A percentile compares a stretch with the other conserved stretches of the same genome.
phyloP scores from a whole-genome alignment of 75 land plant species.

The Gnetum montanum region DNA sequence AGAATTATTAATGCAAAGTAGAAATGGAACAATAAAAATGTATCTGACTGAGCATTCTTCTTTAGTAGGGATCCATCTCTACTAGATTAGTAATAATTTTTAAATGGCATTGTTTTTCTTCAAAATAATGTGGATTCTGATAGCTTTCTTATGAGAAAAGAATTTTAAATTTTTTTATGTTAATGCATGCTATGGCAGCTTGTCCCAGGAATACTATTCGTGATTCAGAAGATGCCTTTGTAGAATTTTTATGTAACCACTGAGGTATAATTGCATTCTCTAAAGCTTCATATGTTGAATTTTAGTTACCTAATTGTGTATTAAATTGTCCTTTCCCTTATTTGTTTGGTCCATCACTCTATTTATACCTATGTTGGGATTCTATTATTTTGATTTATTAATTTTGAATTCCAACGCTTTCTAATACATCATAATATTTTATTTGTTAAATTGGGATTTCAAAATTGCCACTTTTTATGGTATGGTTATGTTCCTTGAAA shows the following conservation, averaged over 20 bases:
- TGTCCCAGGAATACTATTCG: conserved; percentile 41
- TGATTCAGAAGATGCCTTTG: too few relatives aligned
- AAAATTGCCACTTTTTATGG: too few relatives aligned
- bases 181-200: conserved; percentile 53
- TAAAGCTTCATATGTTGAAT: background rate
- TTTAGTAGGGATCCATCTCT: background rate
- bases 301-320: background rate
- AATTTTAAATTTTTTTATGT: too few relatives aligned
- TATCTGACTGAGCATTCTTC: background rate
- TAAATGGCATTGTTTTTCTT: background rate
- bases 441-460: too few relatives aligned
- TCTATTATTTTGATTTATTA: background rate
- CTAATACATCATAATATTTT: too few relatives aligned
- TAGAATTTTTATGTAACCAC: conserved; percentile 47
- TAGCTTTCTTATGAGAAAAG: background rate
- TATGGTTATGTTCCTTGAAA: too few relatives aligned
- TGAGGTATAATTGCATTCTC: conserved; percentile 21
- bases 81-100: background rate
- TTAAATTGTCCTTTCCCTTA: background rate
- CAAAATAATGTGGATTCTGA: too few relatives aligned
- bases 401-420: background rate
- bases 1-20: background rate
- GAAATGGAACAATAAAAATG: background rate
- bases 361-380: too few relatives aligned
- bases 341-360: background rate